Evolutionary conservation across 345 rosid genomes (phyloP).

Genomic region (Brassica juncea): DNA sequence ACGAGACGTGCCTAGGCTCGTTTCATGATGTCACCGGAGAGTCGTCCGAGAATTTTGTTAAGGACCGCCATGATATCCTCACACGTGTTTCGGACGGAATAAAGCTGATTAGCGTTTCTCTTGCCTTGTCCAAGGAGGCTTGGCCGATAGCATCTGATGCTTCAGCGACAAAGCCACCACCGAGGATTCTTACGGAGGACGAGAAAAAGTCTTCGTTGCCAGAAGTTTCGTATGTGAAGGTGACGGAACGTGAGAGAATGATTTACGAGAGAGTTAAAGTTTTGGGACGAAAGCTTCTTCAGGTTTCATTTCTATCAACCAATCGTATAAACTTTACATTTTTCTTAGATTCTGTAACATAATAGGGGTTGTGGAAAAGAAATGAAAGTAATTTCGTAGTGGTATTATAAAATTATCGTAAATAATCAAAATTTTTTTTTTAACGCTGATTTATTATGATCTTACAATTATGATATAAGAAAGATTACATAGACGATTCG

Average conservation of each 20-base stretch:
- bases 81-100: slow-evolving; percentile 18
- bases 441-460: too few relatives aligned
- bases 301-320: slow-evolving; percentile 9
- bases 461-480: too few relatives aligned
- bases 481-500: too few relatives aligned
- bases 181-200: slow-evolving; percentile 20
- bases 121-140: slow-evolving; percentile 32
- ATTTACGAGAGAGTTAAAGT: slow-evolving; percentile 24
- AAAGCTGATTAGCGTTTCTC: slow-evolving; percentile 39
- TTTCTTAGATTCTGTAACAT: not conserved
- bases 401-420: not conserved
- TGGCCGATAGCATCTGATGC: not conserved
- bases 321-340: not conserved
- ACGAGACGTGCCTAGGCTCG: slow-evolving; percentile 37
- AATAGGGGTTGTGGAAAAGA: not conserved
- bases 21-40: slow-evolving; percentile 8
- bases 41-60: not conserved
- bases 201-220: not conserved
- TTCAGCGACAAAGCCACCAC: slow-evolving; percentile 16
- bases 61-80: not conserved
- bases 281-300: slow-evolving; percentile 39
- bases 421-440: not conserved
- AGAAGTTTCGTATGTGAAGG: slow-evolving; percentile 13
- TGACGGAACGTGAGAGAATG: slow-evolving; percentile 25
- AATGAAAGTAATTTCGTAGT: not conserved